Base-by-base conservation (phyloP, 2,329 filamentous ascomycete species). In the Pseudocercospora ulei region DNA sequence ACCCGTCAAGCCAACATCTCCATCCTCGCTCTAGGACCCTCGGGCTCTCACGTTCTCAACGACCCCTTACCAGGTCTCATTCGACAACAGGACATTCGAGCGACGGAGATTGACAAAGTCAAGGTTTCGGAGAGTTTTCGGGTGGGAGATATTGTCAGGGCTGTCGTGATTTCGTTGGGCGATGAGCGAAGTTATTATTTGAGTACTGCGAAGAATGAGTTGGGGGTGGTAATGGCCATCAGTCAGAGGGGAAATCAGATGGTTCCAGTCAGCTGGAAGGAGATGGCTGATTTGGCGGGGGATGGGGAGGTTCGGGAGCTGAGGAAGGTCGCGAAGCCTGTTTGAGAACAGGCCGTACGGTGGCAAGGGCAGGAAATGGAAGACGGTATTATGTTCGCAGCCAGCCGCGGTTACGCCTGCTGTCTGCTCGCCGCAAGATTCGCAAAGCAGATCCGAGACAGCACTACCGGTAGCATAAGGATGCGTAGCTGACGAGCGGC, bases 111-210 rank as follows among this genome's bases (percentile, higher is more conserved):
- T 65, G 90, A 96, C 60, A 83, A 84, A 52, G 84, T 95, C 27
- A 84, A 82, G 60, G 82, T 96, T 47, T 80, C 84, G 50, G 86
- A 94, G 60, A 83, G 80, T 55, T 96, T 96, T 59, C 73, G 86
- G 49, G 87, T 92, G 0, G 90, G 90, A 0, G 90, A 98, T 66
- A 77, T 96, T 49, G 83, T 98, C 35, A 69, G 84, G 35, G 90
- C 85, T 3, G 74, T 80, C 39, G 86, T 98, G 56, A 80, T 85
- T 55, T 65, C 75, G 68, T 65, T 96, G 8, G 90, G 90, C 23
- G 90, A 98, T 59, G 87, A 96, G 65, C 78, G 82, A 35, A 93
- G 84, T 55, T 98, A 96, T 61, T 98, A 95, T 61, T 72, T 93
- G n/a, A 82, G 80, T 16, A 98, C 90, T 1, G 85, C 86, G 17